phyloP scores from a whole-genome alignment of 345 rosid genomes.

The Cardamine resedifolia region DNA sequence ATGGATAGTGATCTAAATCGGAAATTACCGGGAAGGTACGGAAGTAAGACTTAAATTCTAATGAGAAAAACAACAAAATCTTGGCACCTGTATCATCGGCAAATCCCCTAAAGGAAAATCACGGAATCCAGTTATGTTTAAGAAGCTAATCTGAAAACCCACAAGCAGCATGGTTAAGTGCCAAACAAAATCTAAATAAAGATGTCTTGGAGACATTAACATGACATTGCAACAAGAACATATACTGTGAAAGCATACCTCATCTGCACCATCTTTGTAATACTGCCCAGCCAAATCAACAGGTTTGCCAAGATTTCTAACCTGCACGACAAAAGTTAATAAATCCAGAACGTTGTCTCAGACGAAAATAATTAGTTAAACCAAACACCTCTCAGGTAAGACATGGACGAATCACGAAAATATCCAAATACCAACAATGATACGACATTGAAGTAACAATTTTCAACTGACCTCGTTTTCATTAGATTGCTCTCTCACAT shows the following conservation, averaged over 20 bases:
- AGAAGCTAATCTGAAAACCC: slow-evolving; percentile 75
- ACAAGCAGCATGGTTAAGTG: slow-evolving; percentile 19
- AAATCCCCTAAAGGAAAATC: slow-evolving; percentile 95
- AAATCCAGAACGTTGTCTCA: not conserved
- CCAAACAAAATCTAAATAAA: slow-evolving; percentile 15
- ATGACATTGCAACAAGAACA: not conserved
- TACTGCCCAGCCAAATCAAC: slow-evolving; percentile 91
- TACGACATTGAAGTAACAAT: slow-evolving; percentile 3
- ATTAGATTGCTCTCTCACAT: slow-evolving; percentile 79
- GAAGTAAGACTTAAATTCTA: slow-evolving; percentile 1
- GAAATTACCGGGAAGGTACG: not conserved
- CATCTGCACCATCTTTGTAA: slow-evolving; percentile 94
- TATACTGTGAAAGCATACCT: slow-evolving; percentile 49
- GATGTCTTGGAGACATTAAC: slow-evolving; percentile 1
- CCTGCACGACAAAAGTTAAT: slow-evolving; percentile 45
- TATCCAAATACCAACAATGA: slow-evolving; percentile 16
- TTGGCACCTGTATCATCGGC: slow-evolving; percentile 90
- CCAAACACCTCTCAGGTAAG: not conserved
- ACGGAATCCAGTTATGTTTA: slow-evolving; percentile 92
- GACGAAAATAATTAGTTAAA: not conserved
- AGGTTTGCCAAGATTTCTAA: slow-evolving; percentile 97
- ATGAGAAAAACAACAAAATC: slow-evolving; percentile 1
- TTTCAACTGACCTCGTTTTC: slow-evolving; percentile 74
- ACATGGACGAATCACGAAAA: not conserved
- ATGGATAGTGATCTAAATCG: slow-evolving; percentile 15